Conservation (phyloP, 2,329 filamentous ascomycete genomes). For the Ceratocystis eucalypticola region DNA sequence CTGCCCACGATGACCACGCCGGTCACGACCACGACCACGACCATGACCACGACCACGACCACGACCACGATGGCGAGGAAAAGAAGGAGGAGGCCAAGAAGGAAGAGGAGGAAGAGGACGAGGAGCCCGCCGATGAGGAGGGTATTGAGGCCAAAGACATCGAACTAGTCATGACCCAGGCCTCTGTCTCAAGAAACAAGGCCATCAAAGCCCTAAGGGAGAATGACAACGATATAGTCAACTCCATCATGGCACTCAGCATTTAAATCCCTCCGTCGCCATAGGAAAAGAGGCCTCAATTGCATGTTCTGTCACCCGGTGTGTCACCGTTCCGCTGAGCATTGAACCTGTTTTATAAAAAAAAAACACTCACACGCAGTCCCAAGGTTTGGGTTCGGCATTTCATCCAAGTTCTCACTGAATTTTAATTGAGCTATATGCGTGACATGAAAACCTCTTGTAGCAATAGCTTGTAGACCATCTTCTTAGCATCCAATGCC, state of each 20-base stretch:
- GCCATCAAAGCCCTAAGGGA: constrained; percentile 96
- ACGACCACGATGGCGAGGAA: constrained; percentile 58
- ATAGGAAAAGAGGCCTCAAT: background rate
- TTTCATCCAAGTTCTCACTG: too few relatives aligned
- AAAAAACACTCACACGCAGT: background rate
- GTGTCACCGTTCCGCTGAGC: background rate
- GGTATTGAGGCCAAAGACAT: constrained; percentile 99
- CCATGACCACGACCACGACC: constrained; percentile 47
- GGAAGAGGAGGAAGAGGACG: constrained; percentile 80
- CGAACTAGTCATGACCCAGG: constrained; percentile 97
- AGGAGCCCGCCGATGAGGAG: constrained; percentile 86
- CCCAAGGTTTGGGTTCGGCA: background rate
- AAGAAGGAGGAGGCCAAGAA: constrained; percentile 81
- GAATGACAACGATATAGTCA: constrained; percentile 99
- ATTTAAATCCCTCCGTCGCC: constrained; percentile 37
- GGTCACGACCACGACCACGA: constrained; percentile 58
- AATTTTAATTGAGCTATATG: too few relatives aligned
- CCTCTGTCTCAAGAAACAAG: constrained; percentile 93
- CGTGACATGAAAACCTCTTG: too few relatives aligned
- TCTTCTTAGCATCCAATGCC: background rate
- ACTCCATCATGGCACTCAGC: constrained; percentile 98
- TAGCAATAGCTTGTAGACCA: background rate
- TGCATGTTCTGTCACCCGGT: background rate
- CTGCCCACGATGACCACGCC: constrained; percentile 43
- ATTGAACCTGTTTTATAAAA: background rate